Base-by-base conservation (phyloP, 441 rosid genomes). In the Monsonia emarginata region DNA sequence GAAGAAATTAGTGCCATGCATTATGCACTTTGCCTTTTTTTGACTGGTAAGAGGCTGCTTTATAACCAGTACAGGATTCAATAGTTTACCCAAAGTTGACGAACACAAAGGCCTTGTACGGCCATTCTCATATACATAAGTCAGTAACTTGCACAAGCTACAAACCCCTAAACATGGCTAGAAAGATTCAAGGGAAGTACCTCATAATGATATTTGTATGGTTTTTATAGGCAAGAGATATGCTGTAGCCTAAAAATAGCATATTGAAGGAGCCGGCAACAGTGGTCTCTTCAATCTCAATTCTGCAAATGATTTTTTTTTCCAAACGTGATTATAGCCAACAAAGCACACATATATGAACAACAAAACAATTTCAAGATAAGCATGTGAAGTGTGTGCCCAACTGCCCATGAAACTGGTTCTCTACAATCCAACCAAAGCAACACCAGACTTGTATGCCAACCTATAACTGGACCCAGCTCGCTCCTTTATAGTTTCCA, bases 191-290 rank as follows among this genome's bases (percentile, higher is more conserved):
- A 42, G 34, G 34, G 69, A 28, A 38, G 27, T 83, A 95, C 98
- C 98, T 91, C 89, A 87, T 83, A 52, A 88, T 68, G 32, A 95
- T 78, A 81, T 95, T 95, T 5, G 90, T 85, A 68, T 91, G 97
- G 78, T 95, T 89, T 80, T 97, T 87, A 81, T 95, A 95, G 10
- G 85, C 93, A 24, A 91, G 72, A 5, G 97, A 88, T 68, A 95
- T 89, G 68, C 88, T 87, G 71, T 85, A 82, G 69, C 97, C 90
- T 66, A 95, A 75, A 79, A 95, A 91, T 71, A 88, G 64, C 99
- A 91, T 95, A 82, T 79, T 91, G 83, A 95, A 95, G 26, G 97
- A 85, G 61, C 99, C 99, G 70, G 79, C 82, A 76, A 91, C 88
- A 65, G 74, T 79, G 48, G 82, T 74, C 84, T 95, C 99, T 73